These are phyloP conservation scores for Umbellularia californica DNA, from an alignment of 164 flowering plant species.

Conservation along the genomic window DNA sequence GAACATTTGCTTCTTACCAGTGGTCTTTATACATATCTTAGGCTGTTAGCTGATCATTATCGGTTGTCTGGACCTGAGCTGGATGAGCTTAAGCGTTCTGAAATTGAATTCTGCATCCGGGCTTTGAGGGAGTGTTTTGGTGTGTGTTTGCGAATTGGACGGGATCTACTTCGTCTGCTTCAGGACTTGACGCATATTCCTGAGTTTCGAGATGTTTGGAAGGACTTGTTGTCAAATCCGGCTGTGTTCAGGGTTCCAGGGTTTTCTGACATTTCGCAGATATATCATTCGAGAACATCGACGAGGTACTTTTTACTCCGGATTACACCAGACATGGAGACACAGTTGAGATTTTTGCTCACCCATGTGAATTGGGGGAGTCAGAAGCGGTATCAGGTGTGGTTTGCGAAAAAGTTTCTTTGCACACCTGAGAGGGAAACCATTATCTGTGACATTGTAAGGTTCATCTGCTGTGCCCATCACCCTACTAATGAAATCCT, in stretches of 20 bases:
- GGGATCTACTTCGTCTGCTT: slow-evolving; percentile 69
- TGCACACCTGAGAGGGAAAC: slow-evolving; percentile 47
- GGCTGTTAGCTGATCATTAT: slow-evolving; percentile 68
- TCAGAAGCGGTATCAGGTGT: slow-evolving; percentile 66
- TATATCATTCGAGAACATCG: slow-evolving; percentile 56
- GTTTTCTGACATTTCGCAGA: slow-evolving; percentile 58
- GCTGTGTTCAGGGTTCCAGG: slow-evolving; percentile 35
- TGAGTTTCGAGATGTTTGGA: slow-evolving; percentile 64
- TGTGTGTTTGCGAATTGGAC: slow-evolving; percentile 68
- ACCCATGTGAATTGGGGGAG: slow-evolving; percentile 69
- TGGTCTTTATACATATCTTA: slow-evolving; percentile 56
- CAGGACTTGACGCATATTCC: slow-evolving; percentile 69
- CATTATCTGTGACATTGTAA: slow-evolving; percentile 60
- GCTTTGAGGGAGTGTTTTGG: slow-evolving; percentile 58
- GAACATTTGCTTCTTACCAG: slow-evolving; percentile 44
- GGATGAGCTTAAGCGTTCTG: slow-evolving; percentile 44
- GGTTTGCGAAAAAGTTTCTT: slow-evolving; percentile 80
- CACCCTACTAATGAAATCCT: slow-evolving; percentile 81
- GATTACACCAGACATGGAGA: slow-evolving; percentile 82
- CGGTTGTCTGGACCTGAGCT: slow-evolving; percentile 29
- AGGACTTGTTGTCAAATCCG: slow-evolving; percentile 56
- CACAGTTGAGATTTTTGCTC: slow-evolving; percentile 71
- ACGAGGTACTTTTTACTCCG: slow-evolving; percentile 62
- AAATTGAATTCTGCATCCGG: slow-evolving; percentile 67
- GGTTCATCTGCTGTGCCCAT: slow-evolving; percentile 86